Conservation (phyloP, 2,329 filamentous ascomycete genomes). For the Colletotrichum kahawae region DNA sequence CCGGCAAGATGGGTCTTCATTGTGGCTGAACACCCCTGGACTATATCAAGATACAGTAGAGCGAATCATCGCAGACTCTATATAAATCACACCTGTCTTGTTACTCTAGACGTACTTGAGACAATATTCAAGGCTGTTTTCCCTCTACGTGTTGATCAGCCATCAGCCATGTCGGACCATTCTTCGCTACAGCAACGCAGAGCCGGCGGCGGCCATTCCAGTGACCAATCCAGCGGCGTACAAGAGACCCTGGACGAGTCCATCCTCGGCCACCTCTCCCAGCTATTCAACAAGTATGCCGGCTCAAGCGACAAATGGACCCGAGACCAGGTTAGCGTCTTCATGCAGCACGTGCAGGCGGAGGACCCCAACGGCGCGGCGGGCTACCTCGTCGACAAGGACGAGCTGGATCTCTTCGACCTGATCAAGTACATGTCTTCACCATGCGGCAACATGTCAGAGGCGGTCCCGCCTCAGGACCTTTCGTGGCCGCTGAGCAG, state of each 20-base stretch:
- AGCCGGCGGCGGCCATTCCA: neutral
- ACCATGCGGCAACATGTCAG: slow-evolving; percentile 44
- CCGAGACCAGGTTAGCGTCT: slow-evolving; percentile 46
- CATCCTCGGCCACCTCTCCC: slow-evolving; percentile 46
- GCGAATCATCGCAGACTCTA: neutral
- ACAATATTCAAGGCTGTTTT: neutral
- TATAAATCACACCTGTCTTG: neutral
- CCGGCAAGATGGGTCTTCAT: neutral
- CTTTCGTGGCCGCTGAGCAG: slow-evolving; percentile 82
- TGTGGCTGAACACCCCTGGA: neutral
- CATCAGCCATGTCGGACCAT: neutral
- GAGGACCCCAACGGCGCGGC: slow-evolving; percentile 36
- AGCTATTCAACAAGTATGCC: slow-evolving; percentile 50
- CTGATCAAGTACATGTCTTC: slow-evolving; percentile 63
- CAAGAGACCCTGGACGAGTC: slow-evolving; percentile 28
- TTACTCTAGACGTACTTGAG: neutral
- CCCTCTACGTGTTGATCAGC: neutral
- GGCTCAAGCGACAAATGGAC: slow-evolving; percentile 48
- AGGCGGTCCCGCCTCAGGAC: slow-evolving; percentile 42
- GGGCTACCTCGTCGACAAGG: slow-evolving; percentile 21
- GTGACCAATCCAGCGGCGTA: neutral
- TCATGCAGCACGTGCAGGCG: slow-evolving; percentile 51
- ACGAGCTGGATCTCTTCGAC: slow-evolving; percentile 47
- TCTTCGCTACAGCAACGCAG: neutral
- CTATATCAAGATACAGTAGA: neutral